These are phyloP conservation scores for Didymella keratinophila DNA, from an alignment of 2,329 filamentous ascomycete species.

Conservation along the genomic window DNA sequence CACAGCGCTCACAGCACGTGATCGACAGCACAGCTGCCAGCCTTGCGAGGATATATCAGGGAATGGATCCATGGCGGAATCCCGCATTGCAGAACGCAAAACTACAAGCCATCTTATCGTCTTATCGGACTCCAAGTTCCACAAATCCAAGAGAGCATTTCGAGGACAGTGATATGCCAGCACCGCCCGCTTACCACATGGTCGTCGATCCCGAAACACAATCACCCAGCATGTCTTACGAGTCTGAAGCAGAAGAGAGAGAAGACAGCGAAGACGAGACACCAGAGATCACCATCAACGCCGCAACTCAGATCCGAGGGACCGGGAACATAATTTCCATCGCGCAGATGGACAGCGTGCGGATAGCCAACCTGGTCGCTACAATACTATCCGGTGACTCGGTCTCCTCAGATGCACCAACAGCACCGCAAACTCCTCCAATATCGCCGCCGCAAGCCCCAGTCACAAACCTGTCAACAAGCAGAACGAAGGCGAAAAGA, in stretches of 20 bases:
- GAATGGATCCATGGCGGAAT: constrained; percentile 36
- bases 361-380: constrained; percentile 40
- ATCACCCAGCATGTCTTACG: constrained; percentile 33
- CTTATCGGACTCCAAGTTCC: constrained; percentile 7
- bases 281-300: constrained; percentile 48
- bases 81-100: constrained; percentile 33
- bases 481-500: constrained; percentile 18
- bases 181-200: constrained; percentile 43
- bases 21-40: constrained; percentile 15
- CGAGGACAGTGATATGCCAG: constrained; percentile 26
- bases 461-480: constrained; percentile 10
- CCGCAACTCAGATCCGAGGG: constrained; percentile 45
- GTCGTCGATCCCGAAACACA: constrained; percentile 35
- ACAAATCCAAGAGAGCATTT: constrained; percentile 4
- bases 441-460: constrained; percentile 14
- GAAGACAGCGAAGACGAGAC: constrained; percentile 29
- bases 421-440: background rate
- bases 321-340: constrained; percentile 47
- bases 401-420: constrained; percentile 10
- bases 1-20: constrained; percentile 22
- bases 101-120: constrained; percentile 22
- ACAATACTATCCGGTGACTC: constrained; percentile 30
- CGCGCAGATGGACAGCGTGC: constrained; percentile 41
- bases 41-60: constrained; percentile 3
- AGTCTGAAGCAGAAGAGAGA: constrained; percentile 27